Evolutionary conservation across 768 basidiomycete genomes (phyloP).

Genomic region (Suillus decipiens): DNA sequence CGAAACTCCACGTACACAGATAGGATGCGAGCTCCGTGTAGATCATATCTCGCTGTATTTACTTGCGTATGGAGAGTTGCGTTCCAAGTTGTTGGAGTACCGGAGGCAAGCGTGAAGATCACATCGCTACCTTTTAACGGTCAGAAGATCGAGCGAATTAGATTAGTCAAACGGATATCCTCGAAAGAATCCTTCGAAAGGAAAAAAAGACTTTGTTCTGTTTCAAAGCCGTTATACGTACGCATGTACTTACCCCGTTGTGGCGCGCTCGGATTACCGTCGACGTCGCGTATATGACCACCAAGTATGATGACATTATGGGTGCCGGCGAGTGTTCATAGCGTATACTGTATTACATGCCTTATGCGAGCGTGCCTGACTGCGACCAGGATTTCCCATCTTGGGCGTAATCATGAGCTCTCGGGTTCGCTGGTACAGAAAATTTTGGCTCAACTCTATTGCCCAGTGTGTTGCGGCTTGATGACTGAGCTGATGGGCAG

Average conservation of each 20-base stretch:
- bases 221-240: background rate
- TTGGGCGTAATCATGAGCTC: background rate
- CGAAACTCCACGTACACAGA: background rate
- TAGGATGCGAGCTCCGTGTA: too few relatives aligned
- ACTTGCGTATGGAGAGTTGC: background rate
- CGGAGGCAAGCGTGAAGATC: background rate
- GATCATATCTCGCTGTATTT: background rate
- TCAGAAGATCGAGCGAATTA: background rate
- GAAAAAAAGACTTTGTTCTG: background rate
- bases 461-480: background rate
- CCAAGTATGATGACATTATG: background rate
- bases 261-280: background rate
- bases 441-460: conserved; percentile 1
- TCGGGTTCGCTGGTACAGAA: background rate
- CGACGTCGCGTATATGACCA: background rate
- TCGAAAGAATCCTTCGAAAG: background rate
- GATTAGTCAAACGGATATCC: background rate
- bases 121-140: background rate
- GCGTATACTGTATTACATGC: background rate
- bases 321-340: background rate
- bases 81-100: background rate
- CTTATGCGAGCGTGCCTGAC: background rate
- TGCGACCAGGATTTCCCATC: background rate
- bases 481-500: background rate
- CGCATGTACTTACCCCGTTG: background rate